These are phyloP conservation scores for Phellinidium pouzarii DNA, from an alignment of 1,284 basidiomycete genomes.

Conservation along the genomic window DNA sequence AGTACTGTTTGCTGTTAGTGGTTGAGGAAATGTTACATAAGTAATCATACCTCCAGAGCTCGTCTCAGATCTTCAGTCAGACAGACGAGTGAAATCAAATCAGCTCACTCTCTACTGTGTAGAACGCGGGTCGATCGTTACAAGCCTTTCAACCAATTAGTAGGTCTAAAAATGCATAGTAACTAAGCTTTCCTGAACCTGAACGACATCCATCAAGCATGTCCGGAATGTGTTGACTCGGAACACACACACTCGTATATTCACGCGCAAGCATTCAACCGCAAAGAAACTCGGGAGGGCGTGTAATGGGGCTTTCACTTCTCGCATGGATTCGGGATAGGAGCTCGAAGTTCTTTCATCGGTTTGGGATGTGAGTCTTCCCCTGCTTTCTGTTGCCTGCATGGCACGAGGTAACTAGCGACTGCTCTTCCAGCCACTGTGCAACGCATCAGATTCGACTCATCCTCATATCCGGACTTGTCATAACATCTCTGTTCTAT, in stretches of 20 bases:
- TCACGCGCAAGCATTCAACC: not conserved
- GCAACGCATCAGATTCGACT: slow-evolving; percentile 90
- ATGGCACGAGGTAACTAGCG: not conserved
- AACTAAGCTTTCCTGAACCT: too few species aligned
- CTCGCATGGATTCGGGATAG: slow-evolving; percentile 34
- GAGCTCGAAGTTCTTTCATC: slow-evolving; percentile 53
- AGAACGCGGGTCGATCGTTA: too few species aligned
- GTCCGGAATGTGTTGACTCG: not conserved
- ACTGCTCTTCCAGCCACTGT: slow-evolving; percentile 51
- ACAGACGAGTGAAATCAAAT: too few species aligned
- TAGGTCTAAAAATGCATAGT: too few species aligned
- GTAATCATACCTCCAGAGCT: not conserved
- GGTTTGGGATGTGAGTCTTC: slow-evolving; percentile 65
- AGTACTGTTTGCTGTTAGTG: too few species aligned
- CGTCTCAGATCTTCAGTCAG: too few species aligned
- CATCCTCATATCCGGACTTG: slow-evolving; percentile 86
- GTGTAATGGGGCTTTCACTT: slow-evolving; percentile 12
- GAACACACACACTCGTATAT: not conserved
- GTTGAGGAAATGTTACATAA: not conserved
- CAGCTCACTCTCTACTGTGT: too few species aligned
- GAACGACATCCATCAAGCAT: not conserved
- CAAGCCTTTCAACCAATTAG: too few species aligned
- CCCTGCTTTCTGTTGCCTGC: slow-evolving; percentile 5
- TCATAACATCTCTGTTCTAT: slow-evolving; percentile 94
- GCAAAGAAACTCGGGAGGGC: not conserved